phyloP scores from a whole-genome alignment of 2,329 filamentous ascomycete species.

The Colletotrichum tropicale region DNA sequence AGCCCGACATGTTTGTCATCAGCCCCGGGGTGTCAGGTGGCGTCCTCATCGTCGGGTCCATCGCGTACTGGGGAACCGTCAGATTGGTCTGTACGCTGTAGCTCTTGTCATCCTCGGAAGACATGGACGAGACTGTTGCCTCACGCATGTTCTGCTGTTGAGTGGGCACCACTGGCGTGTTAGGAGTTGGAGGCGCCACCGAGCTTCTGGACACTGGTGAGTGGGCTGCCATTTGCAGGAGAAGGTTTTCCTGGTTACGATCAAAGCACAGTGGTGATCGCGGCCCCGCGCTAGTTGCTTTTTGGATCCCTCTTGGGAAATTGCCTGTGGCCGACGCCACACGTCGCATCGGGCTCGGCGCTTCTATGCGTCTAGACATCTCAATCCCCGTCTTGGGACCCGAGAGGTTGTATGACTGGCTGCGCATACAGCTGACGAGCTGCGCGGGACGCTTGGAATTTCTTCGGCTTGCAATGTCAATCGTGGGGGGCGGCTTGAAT shows the following conservation, averaged over 20 bases:
- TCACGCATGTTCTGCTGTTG: conserved; percentile 44
- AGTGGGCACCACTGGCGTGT: conserved; percentile 48
- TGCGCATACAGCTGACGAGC: conserved; percentile 50
- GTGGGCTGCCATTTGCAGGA: conserved; percentile 41
- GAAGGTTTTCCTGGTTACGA: conserved; percentile 48
- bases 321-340: conserved; percentile 56
- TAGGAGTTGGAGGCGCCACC: conserved; percentile 53
- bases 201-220: conserved; percentile 46
- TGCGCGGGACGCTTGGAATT: conserved; percentile 54
- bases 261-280: conserved; percentile 50
- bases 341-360: conserved; percentile 55
- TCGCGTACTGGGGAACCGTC: conserved; percentile 27
- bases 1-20: conserved; percentile 42
- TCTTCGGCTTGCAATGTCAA: conserved; percentile 60
- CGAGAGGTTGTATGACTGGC: conserved; percentile 39
- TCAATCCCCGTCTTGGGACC: conserved; percentile 54
- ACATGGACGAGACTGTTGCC: conserved; percentile 39
- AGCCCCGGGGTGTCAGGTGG: conserved; percentile 59
- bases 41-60: conserved; percentile 53
- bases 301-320: conserved; percentile 45
- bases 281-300: conserved; percentile 36
- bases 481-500: conserved; percentile 53
- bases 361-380: conserved; percentile 46
- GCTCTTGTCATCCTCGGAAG: conserved; percentile 40
- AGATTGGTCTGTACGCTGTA: conserved; percentile 22